phyloP scores from a whole-genome alignment of 441 rosid species.

The Dalechampia spathulata region DNA sequence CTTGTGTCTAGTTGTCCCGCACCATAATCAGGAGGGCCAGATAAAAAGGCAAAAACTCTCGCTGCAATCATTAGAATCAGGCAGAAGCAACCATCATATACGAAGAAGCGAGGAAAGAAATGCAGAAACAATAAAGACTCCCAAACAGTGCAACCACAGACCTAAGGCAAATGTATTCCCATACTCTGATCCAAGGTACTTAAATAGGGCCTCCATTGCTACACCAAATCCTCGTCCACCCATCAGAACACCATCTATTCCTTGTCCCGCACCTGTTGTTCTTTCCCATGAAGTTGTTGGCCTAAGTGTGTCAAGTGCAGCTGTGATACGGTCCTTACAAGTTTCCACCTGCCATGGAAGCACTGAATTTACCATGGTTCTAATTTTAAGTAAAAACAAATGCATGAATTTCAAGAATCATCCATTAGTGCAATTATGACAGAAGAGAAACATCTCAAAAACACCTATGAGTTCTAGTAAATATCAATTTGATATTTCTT shows the following conservation, averaged over 20 bases:
- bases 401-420: constrained; percentile 1
- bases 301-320: constrained; percentile 92
- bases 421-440: background rate
- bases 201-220: constrained; percentile 91
- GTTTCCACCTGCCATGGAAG: constrained; percentile 61
- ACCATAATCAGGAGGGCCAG: constrained; percentile 99
- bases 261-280: constrained; percentile 76
- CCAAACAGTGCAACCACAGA: constrained; percentile 18
- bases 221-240: constrained; percentile 97
- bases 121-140: constrained; percentile 5
- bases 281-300: constrained; percentile 98
- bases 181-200: constrained; percentile 91
- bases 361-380: constrained; percentile 8
- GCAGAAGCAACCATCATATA: constrained; percentile 7
- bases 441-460: background rate
- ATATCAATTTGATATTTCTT: background rate
- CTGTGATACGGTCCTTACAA: constrained; percentile 84
- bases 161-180: constrained; percentile 95
- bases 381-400: background rate
- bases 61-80: constrained; percentile 49
- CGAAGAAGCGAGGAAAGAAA: background rate
- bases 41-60: constrained; percentile 85
- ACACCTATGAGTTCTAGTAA: background rate
- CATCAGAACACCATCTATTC: constrained; percentile 79
- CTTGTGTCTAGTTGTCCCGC: constrained; percentile 95